A percentile compares a stretch with the other conserved stretches of the same genome.
These are phyloP conservation scores for Cladophialophora chaetospira DNA, from an alignment of 2,329 filamentous ascomycete genomes.

Conservation along the genomic window DNA sequence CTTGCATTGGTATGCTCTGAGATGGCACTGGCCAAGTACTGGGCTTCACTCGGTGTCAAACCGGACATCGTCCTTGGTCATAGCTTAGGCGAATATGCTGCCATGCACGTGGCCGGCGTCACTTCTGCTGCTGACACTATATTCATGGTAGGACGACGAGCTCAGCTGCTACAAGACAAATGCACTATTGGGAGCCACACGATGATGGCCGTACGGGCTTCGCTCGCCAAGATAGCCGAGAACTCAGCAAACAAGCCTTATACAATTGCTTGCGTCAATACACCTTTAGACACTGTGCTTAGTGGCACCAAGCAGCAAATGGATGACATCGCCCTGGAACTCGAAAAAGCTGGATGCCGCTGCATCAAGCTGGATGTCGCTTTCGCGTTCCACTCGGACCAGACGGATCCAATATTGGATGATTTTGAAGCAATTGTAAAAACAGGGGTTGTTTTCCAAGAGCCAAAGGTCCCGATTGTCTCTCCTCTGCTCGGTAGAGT, in stretches of 20 bases:
- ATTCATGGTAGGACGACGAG: slow-evolving; percentile 37
- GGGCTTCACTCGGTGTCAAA: slow-evolving; percentile 44
- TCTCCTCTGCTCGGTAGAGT: slow-evolving; percentile 67
- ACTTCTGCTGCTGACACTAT: slow-evolving; percentile 34
- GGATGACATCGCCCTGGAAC: slow-evolving; percentile 52
- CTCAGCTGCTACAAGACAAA: slow-evolving; percentile 36
- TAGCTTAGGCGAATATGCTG: slow-evolving; percentile 27
- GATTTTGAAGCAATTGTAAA: slow-evolving; percentile 58
- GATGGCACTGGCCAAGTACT: slow-evolving; percentile 41
- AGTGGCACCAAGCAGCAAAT: slow-evolving; percentile 63
- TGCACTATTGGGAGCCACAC: slow-evolving; percentile 40
- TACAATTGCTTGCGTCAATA: slow-evolving; percentile 74
- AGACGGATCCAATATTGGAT: slow-evolving; percentile 65
- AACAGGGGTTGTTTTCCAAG: slow-evolving; percentile 57
- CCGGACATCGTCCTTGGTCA: slow-evolving; percentile 31
- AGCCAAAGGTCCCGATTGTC: slow-evolving; percentile 61
- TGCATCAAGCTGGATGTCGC: slow-evolving; percentile 65
- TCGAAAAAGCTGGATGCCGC: slow-evolving; percentile 60
- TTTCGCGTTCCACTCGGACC: slow-evolving; percentile 68
- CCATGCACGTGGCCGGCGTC: slow-evolving; percentile 20
- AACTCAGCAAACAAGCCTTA: not conserved
- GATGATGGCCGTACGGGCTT: slow-evolving; percentile 41
- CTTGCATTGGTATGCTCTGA: slow-evolving; percentile 42
- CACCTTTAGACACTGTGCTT: slow-evolving; percentile 74
- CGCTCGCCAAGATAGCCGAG: slow-evolving; percentile 33